Conservation (phyloP, 805 yeast genomes). For the Starmera quercuum region DNA sequence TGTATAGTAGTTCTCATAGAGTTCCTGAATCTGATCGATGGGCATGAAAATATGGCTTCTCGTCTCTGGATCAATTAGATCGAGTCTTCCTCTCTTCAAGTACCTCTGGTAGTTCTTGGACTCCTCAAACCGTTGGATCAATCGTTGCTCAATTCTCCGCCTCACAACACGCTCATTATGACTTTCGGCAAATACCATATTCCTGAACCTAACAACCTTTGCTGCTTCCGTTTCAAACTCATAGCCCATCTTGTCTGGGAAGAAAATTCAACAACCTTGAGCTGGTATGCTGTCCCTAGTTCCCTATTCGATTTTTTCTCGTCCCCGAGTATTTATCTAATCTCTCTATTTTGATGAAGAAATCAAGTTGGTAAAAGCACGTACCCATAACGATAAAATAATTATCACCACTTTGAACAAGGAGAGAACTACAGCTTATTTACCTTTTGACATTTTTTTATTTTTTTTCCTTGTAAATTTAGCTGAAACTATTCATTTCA, state of each 20-base stretch:
- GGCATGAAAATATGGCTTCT: conserved; percentile 10
- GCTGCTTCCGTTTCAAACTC: conserved; percentile 1
- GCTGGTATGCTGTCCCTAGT: background rate
- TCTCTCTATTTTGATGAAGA: too few relatives aligned
- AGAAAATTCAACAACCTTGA: too few relatives aligned
- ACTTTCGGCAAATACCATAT: background rate
- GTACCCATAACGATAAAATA: too few relatives aligned
- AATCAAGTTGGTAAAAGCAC: too few relatives aligned
- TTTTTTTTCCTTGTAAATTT: conserved; percentile 1
- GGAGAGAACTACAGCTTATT: background rate
- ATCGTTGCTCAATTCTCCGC: conserved; percentile 12
- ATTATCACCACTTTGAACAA: too few relatives aligned
- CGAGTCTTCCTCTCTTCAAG: conserved; percentile 17
- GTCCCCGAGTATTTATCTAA: too few relatives aligned
- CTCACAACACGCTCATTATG: conserved; percentile 6
- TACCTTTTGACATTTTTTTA: conserved; percentile 1
- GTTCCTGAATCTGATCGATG: conserved; percentile 7
- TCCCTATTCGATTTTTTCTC: too few relatives aligned
- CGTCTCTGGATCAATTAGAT: conserved; percentile 13
- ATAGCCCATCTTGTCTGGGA: background rate
- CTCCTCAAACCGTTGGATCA: conserved; percentile 10
- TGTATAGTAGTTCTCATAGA: conserved; percentile 14
- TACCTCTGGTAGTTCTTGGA: conserved; percentile 15
- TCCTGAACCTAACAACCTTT: conserved; percentile 1
- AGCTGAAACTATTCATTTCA: background rate